A percentile compares a stretch with the other conserved stretches of the same genome.
Evolutionary conservation across 1,284 basidiomycete genomes (phyloP).

Genomic region (Rhodotorula sp.): DNA sequence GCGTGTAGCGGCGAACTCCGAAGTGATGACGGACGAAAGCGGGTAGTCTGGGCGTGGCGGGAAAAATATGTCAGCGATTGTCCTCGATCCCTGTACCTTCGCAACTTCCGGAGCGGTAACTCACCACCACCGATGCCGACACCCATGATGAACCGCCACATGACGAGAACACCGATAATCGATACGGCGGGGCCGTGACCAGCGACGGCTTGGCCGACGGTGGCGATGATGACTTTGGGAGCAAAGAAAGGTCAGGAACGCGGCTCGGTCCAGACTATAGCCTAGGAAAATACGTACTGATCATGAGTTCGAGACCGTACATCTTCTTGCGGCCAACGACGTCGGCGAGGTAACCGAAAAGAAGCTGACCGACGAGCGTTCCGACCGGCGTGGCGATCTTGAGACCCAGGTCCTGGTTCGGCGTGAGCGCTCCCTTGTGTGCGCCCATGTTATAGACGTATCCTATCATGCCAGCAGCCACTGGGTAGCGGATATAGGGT

Average conservation of each 20-base stretch:
- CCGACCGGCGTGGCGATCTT: constrained; percentile 62
- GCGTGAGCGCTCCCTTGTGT: constrained; percentile 49
- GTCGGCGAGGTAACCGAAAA: constrained; percentile 67
- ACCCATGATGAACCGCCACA: constrained; percentile 68
- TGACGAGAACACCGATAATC: constrained; percentile 69
- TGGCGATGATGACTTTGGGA: constrained; percentile 48
- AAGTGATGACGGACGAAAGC: constrained; percentile 60
- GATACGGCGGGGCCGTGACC: constrained; percentile 50
- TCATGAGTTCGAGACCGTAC: constrained; percentile 75
- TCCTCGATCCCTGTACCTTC: too few species aligned
- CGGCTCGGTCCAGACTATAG: not conserved
- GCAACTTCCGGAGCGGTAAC: too few species aligned
- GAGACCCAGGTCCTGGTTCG: constrained; percentile 59
- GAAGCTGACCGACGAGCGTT: constrained; percentile 60
- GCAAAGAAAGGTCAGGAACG: not conserved
- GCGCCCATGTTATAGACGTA: constrained; percentile 63
- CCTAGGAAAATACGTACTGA: constrained; percentile 46
- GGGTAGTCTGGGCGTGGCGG: constrained; percentile 61
- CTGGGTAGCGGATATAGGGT: not conserved
- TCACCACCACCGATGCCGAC: constrained; percentile 60
- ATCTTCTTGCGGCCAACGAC: constrained; percentile 64
- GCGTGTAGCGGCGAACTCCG: constrained; percentile 70
- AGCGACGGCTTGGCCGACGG: constrained; percentile 55
- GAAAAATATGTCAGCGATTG: too few species aligned
- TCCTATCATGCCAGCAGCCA: constrained; percentile 70